Conservation (phyloP, 176 grass and related monocot species). For the Oryza punctata region DNA sequence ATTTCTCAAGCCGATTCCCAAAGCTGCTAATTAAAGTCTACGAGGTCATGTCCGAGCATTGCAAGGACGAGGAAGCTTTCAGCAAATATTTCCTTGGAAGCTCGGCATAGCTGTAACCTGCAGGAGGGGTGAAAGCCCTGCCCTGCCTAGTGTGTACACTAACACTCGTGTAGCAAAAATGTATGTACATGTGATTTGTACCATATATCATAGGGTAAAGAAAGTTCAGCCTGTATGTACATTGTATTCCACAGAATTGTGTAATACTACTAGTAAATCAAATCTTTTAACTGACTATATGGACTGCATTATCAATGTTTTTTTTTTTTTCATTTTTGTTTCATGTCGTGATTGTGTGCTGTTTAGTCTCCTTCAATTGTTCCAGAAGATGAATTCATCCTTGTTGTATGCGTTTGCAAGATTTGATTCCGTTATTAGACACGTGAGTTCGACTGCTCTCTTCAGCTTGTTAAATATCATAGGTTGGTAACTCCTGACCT, state of each 20-base stretch:
- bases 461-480: too few relatives aligned
- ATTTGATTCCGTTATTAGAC: too few relatives aligned
- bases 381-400: too few relatives aligned
- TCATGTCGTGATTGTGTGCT: background rate
- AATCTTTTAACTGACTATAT: background rate
- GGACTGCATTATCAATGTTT: background rate
- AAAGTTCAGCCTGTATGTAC: slow-evolving; percentile 14
- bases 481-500: too few relatives aligned
- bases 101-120: slow-evolving; percentile 32
- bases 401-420: too few relatives aligned
- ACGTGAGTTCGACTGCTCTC: too few relatives aligned
- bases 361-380: too few relatives aligned
- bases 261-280: background rate
- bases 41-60: slow-evolving; percentile 63
- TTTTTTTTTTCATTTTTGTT: background rate
- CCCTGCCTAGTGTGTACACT: background rate
- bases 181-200: slow-evolving; percentile 45
- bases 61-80: slow-evolving; percentile 77
- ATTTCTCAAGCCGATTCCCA: slow-evolving; percentile 81
- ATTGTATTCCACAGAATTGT: slow-evolving; percentile 4
- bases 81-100: slow-evolving; percentile 73
- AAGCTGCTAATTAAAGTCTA: slow-evolving; percentile 91
- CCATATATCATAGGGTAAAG: background rate
- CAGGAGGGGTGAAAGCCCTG: background rate
- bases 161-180: slow-evolving; percentile 28